A percentile compares a stretch with the other conserved stretches of the same genome.
Conservation (phyloP, 1,284 basidiomycete species). For the Cryptococcus wingfieldii region DNA sequence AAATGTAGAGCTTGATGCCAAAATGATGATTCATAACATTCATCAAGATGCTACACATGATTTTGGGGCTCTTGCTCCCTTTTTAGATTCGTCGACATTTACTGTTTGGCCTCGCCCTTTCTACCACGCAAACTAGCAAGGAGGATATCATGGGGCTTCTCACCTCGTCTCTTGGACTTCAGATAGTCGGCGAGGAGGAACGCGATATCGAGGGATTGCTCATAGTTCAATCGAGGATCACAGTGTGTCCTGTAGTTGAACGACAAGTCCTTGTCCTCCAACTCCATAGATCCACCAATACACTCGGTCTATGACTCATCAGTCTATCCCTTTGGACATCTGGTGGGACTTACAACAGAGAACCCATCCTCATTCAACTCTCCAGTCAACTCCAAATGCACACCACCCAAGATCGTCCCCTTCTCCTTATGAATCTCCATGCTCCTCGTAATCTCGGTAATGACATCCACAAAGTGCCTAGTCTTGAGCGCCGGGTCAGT, state of each 20-base stretch:
- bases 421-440: slow-evolving; percentile 72
- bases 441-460: slow-evolving; percentile 77
- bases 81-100: not conserved
- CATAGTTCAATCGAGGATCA: slow-evolving; percentile 54
- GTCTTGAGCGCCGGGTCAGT: slow-evolving; percentile 68
- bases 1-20: not conserved
- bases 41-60: not conserved
- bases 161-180: slow-evolving; percentile 43
- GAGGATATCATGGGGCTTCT: slow-evolving; percentile 37
- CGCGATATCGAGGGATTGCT: slow-evolving; percentile 55
- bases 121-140: slow-evolving; percentile 26
- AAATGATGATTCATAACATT: not conserved
- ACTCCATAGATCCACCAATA: slow-evolving; percentile 56
- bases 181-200: slow-evolving; percentile 51
- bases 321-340: not conserved
- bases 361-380: slow-evolving; percentile 89
- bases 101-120: not conserved
- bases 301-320: slow-evolving; percentile 51
- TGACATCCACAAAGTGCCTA: slow-evolving; percentile 84
- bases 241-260: slow-evolving; percentile 54
- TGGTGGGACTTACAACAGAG: slow-evolving; percentile 58
- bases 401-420: slow-evolving; percentile 78
- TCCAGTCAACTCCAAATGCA: slow-evolving; percentile 93
- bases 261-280: slow-evolving; percentile 54
- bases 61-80: not conserved